Conservation (phyloP, 768 basidiomycete genomes). For the Xanthoconium stramineum region DNA sequence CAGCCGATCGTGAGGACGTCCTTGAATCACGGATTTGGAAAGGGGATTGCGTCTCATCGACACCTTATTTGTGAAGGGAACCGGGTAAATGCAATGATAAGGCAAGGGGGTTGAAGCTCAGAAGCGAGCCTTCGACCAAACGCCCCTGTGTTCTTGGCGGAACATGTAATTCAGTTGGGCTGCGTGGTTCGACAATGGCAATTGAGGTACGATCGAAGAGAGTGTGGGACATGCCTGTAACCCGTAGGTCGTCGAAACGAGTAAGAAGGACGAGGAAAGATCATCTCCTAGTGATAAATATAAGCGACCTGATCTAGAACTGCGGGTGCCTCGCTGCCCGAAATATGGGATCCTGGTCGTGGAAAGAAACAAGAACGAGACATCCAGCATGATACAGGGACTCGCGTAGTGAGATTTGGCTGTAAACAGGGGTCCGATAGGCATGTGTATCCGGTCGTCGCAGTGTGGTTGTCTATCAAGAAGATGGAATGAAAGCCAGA, state of each 20-base stretch:
- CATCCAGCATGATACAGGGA: not conserved
- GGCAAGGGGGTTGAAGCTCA: slow-evolving; percentile 3
- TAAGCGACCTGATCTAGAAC: slow-evolving; percentile 2
- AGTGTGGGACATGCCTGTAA: not conserved
- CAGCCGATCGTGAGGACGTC: not conserved
- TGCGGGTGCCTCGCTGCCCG: not conserved
- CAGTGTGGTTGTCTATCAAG: not conserved
- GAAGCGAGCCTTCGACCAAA: slow-evolving; percentile 6
- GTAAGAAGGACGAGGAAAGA: not conserved
- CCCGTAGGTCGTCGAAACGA: slow-evolving; percentile 4
- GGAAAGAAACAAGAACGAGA: not conserved
- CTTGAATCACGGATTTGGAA: slow-evolving; percentile 6
- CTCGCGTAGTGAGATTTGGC: not conserved
- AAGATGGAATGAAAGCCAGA: not conserved
- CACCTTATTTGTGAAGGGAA: not conserved
- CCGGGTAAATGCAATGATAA: not conserved
- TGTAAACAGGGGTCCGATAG: slow-evolving; percentile 2
- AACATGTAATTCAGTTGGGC: not conserved
- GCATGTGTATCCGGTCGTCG: not conserved
- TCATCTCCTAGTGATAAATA: slow-evolving; percentile 2
- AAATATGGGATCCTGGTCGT: not conserved
- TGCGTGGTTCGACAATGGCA: not conserved
- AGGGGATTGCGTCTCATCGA: not conserved
- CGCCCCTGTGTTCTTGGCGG: not conserved
- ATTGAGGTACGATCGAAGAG: slow-evolving; percentile 3